Evolutionary conservation across 345 rosid genomes (phyloP).

Genomic region (Acer negundo): DNA sequence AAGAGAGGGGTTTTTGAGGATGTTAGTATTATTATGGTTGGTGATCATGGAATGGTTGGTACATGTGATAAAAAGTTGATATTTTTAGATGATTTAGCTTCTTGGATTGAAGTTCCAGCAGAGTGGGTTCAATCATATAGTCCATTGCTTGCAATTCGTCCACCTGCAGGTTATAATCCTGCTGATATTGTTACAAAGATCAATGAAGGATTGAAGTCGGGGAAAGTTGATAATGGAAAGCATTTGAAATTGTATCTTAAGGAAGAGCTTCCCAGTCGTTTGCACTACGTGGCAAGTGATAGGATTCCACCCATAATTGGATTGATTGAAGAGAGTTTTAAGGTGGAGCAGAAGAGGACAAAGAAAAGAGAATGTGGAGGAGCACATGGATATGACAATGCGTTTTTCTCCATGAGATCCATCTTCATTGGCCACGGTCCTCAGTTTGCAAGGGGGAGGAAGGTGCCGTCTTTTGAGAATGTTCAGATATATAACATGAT

Average conservation of each 20-base stretch:
- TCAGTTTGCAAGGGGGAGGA: constrained; percentile 64
- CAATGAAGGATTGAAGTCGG: constrained; percentile 70
- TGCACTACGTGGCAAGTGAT: constrained; percentile 66
- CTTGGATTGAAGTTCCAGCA: constrained; percentile 64
- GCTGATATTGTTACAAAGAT: constrained; percentile 72
- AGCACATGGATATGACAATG: constrained; percentile 89
- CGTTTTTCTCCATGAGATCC: constrained; percentile 88
- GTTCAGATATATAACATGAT: constrained; percentile 83
- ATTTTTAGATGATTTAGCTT: constrained; percentile 70
- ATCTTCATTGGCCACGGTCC: constrained; percentile 95
- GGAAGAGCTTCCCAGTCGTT: constrained; percentile 79
- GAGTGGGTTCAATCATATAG: constrained; percentile 74
- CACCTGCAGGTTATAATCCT: constrained; percentile 46
- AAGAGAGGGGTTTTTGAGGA: constrained; percentile 85
- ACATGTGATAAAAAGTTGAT: constrained; percentile 85
- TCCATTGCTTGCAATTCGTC: constrained; percentile 80
- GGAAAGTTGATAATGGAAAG: constrained; percentile 77
- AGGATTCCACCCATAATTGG: constrained; percentile 84
- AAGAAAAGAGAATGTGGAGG: constrained; percentile 79
- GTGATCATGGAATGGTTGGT: constrained; percentile 98
- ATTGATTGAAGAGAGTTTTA: constrained; percentile 69
- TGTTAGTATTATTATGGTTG: constrained; percentile 81
- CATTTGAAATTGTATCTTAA: constrained; percentile 74
- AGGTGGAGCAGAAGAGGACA: constrained; percentile 68
- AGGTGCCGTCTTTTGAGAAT: constrained; percentile 94